A percentile compares a stretch with the other conserved stretches of the same genome.
These are phyloP conservation scores for Coemansia sp. DNA, from an alignment of 192 early-diverging fungal genomes.

Conservation along the genomic window DNA sequence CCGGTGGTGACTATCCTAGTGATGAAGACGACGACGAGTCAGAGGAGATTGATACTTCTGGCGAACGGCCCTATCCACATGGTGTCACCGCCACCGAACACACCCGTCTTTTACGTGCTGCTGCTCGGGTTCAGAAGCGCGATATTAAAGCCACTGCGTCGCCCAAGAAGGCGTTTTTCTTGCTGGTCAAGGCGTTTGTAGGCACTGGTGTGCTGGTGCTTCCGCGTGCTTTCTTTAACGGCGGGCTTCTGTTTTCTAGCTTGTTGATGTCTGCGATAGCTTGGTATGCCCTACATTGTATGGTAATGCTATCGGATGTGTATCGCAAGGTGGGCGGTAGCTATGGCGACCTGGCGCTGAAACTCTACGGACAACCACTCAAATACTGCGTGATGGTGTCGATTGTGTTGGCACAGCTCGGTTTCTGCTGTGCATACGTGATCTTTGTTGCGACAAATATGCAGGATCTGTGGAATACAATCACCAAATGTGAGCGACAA, in stretches of 20 bases:
- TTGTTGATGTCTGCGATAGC: constrained; percentile 59
- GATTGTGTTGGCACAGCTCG: constrained; percentile 75
- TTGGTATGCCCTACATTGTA: constrained; percentile 62
- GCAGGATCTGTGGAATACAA: constrained; percentile 64
- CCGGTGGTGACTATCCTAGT: constrained; percentile 85
- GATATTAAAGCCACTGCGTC: constrained; percentile 59
- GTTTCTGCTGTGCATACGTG: constrained; percentile 85
- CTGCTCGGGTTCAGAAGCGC: constrained; percentile 22
- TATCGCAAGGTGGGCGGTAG: constrained; percentile 60
- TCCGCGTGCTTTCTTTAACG: constrained; percentile 74
- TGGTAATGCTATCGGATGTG: constrained; percentile 66
- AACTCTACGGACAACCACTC: constrained; percentile 62
- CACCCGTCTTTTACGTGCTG: constrained; percentile 10
- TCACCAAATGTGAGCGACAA: constrained; percentile 63
- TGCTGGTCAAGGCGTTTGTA: constrained; percentile 79
- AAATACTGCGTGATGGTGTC: constrained; percentile 66
- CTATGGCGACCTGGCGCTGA: constrained; percentile 68
- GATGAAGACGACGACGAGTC: constrained; percentile 67
- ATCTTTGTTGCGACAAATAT: constrained; percentile 89
- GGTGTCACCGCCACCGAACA: constrained; percentile 13
- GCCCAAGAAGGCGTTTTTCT: constrained; percentile 70
- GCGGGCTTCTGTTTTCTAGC: constrained; percentile 66
- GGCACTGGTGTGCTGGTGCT: constrained; percentile 77
- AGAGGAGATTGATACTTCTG: constrained; percentile 42
- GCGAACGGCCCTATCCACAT: constrained; percentile 10